Conservation (phyloP, 305 asterid genomes). For the Solanum hybrid region DNA sequence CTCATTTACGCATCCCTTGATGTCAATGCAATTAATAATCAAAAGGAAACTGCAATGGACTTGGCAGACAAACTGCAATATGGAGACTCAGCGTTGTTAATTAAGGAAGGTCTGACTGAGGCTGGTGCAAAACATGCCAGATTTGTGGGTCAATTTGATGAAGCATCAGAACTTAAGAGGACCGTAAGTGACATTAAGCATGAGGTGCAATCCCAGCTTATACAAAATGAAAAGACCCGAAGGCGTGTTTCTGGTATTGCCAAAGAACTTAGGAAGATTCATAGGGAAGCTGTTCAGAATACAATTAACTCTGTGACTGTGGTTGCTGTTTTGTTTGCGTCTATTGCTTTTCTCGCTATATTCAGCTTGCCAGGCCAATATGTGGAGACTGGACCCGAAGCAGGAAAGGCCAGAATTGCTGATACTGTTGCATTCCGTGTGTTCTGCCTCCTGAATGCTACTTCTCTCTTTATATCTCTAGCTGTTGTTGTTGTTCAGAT, state of each 20-base stretch:
- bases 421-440: conserved; percentile 51
- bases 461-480: conserved; percentile 83
- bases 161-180: conserved; percentile 74
- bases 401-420: conserved; percentile 50
- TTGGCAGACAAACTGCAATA: conserved; percentile 87
- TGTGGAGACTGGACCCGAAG: conserved; percentile 33
- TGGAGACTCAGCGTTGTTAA: conserved; percentile 56
- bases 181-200: conserved; percentile 95
- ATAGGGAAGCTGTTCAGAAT: conserved; percentile 88
- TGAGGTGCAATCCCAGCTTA: conserved; percentile 88
- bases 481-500: conserved; percentile 95
- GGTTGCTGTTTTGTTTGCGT: conserved; percentile 87
- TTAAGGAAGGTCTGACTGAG: conserved; percentile 58
- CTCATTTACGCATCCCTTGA: conserved; percentile 53
- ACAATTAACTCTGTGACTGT: conserved; percentile 88
- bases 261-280: conserved; percentile 86
- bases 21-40: conserved; percentile 66
- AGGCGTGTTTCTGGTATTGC: conserved; percentile 92
- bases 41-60: conserved; percentile 91
- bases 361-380: conserved; percentile 92
- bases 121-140: conserved; percentile 89
- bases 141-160: conserved; percentile 55
- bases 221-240: conserved; percentile 85
- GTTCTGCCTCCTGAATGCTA: conserved; percentile 76
- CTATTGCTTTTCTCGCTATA: conserved; percentile 88